Conservation (phyloP, 164 flowering plant species). For the Houttuynia cordata region DNA sequence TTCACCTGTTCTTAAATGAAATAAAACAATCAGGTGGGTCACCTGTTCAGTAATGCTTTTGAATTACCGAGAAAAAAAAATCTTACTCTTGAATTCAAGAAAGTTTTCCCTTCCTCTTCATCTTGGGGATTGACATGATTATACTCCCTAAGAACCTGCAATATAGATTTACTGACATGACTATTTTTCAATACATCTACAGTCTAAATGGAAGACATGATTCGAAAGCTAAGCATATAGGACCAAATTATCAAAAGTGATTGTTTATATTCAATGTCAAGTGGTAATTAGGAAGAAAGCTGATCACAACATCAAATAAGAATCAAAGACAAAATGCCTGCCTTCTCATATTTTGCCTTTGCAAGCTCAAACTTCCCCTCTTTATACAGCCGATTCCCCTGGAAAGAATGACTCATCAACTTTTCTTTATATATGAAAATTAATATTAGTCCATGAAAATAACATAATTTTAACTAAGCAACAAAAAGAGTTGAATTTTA, state of each 20-base stretch:
- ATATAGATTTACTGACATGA: not conserved
- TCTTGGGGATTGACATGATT: constrained; percentile 97
- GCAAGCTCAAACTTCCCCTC: constrained; percentile 95
- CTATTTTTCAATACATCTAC: too few relatives aligned
- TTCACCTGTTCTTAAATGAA: not conserved
- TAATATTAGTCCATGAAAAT: too few relatives aligned
- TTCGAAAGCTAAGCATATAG: too few relatives aligned
- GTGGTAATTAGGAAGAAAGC: too few relatives aligned
- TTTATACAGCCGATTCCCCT: constrained; percentile 97
- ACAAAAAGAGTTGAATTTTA: too few relatives aligned
- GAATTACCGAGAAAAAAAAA: too few relatives aligned
- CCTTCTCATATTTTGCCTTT: constrained; percentile 97
- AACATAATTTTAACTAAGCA: too few relatives aligned
- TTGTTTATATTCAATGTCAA: too few relatives aligned
- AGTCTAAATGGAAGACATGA: not conserved
- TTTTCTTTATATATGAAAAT: not conserved
- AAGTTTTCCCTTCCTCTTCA: constrained; percentile 91
- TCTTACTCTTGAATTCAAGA: constrained; percentile 63
- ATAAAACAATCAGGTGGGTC: not conserved
- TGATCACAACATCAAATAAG: not conserved
- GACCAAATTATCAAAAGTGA: too few relatives aligned
- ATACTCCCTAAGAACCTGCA: constrained; percentile 87
- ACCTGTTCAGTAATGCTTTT: constrained; percentile 8
- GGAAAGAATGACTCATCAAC: constrained; percentile 11
- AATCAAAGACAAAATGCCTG: constrained; percentile 12